Conservation (phyloP, 2,329 filamentous ascomycete genomes). For the Xylariales sp. region DNA sequence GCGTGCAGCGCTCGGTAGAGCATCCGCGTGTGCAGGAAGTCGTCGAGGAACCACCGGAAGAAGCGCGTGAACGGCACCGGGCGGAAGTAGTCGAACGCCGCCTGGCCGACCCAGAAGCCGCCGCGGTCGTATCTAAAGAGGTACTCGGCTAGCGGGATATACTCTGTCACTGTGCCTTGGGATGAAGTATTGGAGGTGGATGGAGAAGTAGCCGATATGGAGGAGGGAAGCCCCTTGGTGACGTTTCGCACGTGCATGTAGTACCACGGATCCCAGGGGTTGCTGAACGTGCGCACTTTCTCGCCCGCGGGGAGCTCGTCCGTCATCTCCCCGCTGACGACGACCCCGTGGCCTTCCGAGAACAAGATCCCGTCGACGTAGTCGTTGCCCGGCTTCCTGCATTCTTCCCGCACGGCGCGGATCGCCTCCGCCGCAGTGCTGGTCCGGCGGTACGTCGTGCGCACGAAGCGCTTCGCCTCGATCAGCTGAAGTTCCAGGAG, state of each 20-base stretch:
- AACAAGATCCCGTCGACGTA: conserved; percentile 82
- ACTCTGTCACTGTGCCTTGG: conserved; percentile 57
- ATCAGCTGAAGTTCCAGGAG: conserved; percentile 73
- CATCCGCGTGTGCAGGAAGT: conserved; percentile 79
- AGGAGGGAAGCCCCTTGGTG: conserved; percentile 50
- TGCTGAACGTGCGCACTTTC: conserved; percentile 55
- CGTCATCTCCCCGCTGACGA: conserved; percentile 72
- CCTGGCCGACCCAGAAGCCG: conserved; percentile 77
- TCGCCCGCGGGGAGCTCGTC: conserved; percentile 58
- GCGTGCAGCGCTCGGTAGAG: conserved; percentile 78
- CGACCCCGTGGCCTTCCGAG: conserved; percentile 69
- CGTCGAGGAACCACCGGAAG: conserved; percentile 76
- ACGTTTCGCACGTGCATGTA: conserved; percentile 74
- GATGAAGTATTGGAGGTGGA: conserved; percentile 15
- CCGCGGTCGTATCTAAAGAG: conserved; percentile 82
- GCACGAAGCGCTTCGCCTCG: conserved; percentile 69
- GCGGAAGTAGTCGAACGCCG: conserved; percentile 75
- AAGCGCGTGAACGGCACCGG: conserved; percentile 72
- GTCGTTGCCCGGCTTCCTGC: conserved; percentile 61
- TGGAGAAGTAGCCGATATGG: conserved; percentile 39
- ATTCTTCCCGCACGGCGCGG: conserved; percentile 61
- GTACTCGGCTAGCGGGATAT: conserved; percentile 76
- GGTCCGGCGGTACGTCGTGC: conserved; percentile 70
- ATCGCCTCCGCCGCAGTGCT: conserved; percentile 61
- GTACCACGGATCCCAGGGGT: conserved; percentile 77